Conservation (phyloP, 208 protist genomes). For the Trypanosoma melophagium region DNA sequence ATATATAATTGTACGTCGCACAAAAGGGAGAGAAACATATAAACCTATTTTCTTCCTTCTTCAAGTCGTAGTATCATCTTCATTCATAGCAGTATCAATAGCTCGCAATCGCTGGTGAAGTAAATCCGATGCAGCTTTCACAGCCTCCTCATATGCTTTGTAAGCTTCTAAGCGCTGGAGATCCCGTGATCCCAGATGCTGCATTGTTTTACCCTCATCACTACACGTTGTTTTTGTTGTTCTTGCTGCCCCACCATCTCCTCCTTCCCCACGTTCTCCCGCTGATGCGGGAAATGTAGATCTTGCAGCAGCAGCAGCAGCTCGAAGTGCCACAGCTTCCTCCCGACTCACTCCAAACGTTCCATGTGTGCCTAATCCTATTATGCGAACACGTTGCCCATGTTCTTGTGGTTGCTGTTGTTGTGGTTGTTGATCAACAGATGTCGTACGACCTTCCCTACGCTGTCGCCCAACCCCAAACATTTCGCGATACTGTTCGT, state of each 20-base stretch:
- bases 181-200: not conserved
- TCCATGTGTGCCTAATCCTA: too few species aligned
- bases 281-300: too few species aligned
- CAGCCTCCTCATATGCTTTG: slow-evolving; percentile 14
- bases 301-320: too few species aligned
- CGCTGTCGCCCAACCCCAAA: slow-evolving; percentile 7
- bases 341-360: too few species aligned
- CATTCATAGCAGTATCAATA: slow-evolving; percentile 13
- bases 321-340: too few species aligned
- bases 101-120: slow-evolving; percentile 6
- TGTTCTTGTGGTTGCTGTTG: slow-evolving; percentile 1
- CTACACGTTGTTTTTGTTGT: not conserved
- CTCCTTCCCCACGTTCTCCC: too few species aligned
- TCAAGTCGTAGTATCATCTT: not conserved
- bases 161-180: slow-evolving; percentile 13
- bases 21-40: not conserved
- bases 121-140: slow-evolving; percentile 7
- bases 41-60: too few species aligned
- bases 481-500: slow-evolving; percentile 27
- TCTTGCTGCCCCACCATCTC: not conserved
- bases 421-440: not conserved
- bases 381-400: too few species aligned
- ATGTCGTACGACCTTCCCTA: not conserved
- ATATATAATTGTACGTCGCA: not conserved
- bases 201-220: not conserved